Percentiles rank a stretch among this genome's conserved stretches.
These are phyloP conservation scores for Solanum okadae DNA, from an alignment of 257 asterid genomes.

Conservation along the genomic window DNA sequence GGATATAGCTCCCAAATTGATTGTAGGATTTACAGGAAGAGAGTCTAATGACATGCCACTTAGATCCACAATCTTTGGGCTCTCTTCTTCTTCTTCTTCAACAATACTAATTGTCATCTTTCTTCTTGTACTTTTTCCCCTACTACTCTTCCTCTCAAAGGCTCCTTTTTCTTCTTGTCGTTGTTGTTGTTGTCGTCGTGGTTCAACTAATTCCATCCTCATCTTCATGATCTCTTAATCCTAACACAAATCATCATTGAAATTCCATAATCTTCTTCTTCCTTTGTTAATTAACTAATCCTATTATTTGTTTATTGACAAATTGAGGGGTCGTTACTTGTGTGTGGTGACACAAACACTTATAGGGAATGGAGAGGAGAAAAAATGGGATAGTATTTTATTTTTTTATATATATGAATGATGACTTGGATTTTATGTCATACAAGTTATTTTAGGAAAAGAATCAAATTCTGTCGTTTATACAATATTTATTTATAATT, in stretches of 20 bases:
- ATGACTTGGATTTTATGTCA: background rate
- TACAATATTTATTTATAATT: background rate
- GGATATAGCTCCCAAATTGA: constrained; percentile 49
- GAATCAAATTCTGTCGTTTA: background rate
- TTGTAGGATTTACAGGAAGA: constrained; percentile 35
- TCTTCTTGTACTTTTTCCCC: background rate
- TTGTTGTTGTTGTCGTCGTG: background rate
- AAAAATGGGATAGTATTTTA: background rate
- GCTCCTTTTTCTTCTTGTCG: background rate
- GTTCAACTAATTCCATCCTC: background rate
- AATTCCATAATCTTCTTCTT: background rate
- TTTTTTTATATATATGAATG: background rate
- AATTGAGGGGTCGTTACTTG: background rate
- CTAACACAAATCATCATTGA: background rate
- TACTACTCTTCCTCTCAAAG: background rate
- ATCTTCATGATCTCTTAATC: background rate
- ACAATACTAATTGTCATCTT: background rate
- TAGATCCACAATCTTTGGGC: constrained; percentile 56
- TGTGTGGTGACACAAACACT: background rate
- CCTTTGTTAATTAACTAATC: background rate
- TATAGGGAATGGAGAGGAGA: background rate
- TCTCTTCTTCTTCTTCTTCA: background rate
- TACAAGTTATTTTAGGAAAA: background rate
- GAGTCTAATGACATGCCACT: constrained; percentile 63
- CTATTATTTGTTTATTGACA: background rate